phyloP scores from a whole-genome alignment of 805 yeast species.

The Tetrapisispora pingtungensis region DNA sequence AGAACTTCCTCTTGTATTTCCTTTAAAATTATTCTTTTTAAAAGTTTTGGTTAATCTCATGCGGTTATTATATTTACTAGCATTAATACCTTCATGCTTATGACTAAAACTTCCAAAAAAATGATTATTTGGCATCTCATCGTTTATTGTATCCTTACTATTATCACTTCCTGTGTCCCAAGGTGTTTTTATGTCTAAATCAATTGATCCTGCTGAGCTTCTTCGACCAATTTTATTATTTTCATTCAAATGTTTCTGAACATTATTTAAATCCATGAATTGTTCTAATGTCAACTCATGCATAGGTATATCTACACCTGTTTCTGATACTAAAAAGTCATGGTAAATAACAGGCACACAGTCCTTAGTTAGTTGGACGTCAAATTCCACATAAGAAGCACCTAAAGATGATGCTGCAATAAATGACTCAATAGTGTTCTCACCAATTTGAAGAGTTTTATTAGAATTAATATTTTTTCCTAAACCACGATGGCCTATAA shows the following conservation, averaged over 20 bases:
- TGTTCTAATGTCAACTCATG: slow-evolving; percentile 85
- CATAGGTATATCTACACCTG: slow-evolving; percentile 95
- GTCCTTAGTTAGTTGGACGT: slow-evolving; percentile 90
- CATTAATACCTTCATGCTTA: neutral
- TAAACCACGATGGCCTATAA: slow-evolving; percentile 91
- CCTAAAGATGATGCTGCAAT: slow-evolving; percentile 95
- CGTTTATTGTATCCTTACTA: neutral
- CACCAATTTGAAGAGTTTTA: slow-evolving; percentile 83
- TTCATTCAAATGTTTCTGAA: slow-evolving; percentile 11
- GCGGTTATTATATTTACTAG: slow-evolving; percentile 33
- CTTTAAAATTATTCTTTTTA: slow-evolving; percentile 79
- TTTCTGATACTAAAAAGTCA: slow-evolving; percentile 87
- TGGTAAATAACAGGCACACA: slow-evolving; percentile 87
- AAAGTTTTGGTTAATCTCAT: slow-evolving; percentile 85
- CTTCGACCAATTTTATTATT: slow-evolving; percentile 14
- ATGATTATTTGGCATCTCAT: neutral
- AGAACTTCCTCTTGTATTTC: slow-evolving; percentile 81
- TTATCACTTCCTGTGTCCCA: neutral
- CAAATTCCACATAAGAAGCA: slow-evolving; percentile 93
- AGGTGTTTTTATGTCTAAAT: neutral
- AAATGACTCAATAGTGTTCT: slow-evolving; percentile 88
- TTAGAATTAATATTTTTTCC: slow-evolving; percentile 73
- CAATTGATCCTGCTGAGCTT: slow-evolving; percentile 24
- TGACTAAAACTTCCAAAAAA: neutral
- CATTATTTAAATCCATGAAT: slow-evolving; percentile 47